Percentiles rank a stretch among this genome's conserved stretches.
Evolutionary conservation across 2,329 filamentous ascomycete species (phyloP).

Genomic region (Juglanconis juglandina): DNA sequence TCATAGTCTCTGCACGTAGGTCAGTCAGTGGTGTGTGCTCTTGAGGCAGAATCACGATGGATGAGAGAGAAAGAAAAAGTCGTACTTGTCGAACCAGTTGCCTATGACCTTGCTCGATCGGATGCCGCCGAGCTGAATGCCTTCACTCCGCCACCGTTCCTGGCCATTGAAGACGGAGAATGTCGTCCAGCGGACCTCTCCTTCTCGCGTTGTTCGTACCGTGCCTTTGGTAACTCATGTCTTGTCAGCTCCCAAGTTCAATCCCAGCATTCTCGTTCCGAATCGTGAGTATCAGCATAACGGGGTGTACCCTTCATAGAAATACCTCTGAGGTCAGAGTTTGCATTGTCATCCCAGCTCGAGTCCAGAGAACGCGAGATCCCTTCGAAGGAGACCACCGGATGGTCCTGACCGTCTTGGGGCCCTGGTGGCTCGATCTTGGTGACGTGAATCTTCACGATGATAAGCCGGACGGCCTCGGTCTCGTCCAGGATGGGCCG

Average conservation of each 20-base stretch:
- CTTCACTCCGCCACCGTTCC: conserved; percentile 73
- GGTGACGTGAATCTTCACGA: conserved; percentile 63
- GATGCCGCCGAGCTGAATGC: conserved; percentile 68
- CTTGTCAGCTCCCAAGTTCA: conserved; percentile 2
- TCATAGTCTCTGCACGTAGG: conserved; percentile 56
- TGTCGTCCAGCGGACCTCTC: conserved; percentile 72
- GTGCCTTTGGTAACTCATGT: conserved; percentile 41
- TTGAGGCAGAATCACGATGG: background rate
- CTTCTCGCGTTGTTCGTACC: conserved; percentile 63
- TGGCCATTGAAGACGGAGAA: conserved; percentile 62
- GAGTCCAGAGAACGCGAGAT: conserved; percentile 59
- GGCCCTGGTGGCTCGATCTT: conserved; percentile 56
- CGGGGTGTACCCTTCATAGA: conserved; percentile 14
- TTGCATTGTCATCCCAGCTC: conserved; percentile 65
- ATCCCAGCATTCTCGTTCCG: background rate
- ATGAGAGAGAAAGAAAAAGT: background rate
- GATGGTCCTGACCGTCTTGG: conserved; percentile 54
- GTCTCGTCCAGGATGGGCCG: conserved; percentile 54
- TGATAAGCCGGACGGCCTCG: conserved; percentile 68
- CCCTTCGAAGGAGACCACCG: conserved; percentile 67
- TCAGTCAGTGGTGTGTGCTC: background rate
- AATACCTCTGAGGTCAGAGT: conserved; percentile 60
- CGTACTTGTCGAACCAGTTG: conserved; percentile 72
- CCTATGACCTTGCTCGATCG: conserved; percentile 64
- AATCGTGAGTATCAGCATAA: background rate